Conservation (phyloP, 805 yeast genomes). For the Kodamaea fukazawae region DNA sequence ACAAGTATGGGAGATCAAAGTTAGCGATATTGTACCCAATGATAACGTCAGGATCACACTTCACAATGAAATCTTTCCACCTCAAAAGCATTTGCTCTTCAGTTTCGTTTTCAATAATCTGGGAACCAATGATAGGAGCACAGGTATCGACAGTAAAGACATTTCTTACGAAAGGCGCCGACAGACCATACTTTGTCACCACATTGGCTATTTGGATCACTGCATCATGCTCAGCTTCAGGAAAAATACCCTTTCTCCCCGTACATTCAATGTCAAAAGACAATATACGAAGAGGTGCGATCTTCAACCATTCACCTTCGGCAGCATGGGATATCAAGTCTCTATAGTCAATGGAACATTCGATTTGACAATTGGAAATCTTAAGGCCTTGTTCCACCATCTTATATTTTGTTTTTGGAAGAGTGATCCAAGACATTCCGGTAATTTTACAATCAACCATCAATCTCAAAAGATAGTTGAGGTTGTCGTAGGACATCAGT, state of each 20-base stretch:
- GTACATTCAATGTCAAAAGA: conserved; percentile 99
- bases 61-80: conserved; percentile 84
- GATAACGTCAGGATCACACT: conserved; percentile 91
- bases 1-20: conserved; percentile 89
- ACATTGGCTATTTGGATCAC: conserved; percentile 98
- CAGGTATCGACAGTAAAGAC: conserved; percentile 93
- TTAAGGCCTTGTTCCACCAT: conserved; percentile 38
- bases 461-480: conserved; percentile 77
- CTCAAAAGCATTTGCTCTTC: conserved; percentile 80
- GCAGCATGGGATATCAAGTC: conserved; percentile 78
- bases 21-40: conserved; percentile 95
- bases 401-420: conserved; percentile 71
- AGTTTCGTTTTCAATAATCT: conserved; percentile 68
- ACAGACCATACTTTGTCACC: conserved; percentile 76
- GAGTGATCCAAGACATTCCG: conserved; percentile 96
- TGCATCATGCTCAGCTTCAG: conserved; percentile 90
- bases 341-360: conserved; percentile 64
- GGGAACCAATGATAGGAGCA: conserved; percentile 90
- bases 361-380: conserved; percentile 82
- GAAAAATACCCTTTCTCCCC: conserved; percentile 94
- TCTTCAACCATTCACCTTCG: conserved; percentile 89
- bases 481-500: conserved; percentile 81
- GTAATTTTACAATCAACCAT: conserved; percentile 92
- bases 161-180: conserved; percentile 87
- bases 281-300: conserved; percentile 89